These are phyloP conservation scores for Mortierella sp. DNA, from an alignment of 371 early-diverging fungal genomes.

Conservation along the genomic window DNA sequence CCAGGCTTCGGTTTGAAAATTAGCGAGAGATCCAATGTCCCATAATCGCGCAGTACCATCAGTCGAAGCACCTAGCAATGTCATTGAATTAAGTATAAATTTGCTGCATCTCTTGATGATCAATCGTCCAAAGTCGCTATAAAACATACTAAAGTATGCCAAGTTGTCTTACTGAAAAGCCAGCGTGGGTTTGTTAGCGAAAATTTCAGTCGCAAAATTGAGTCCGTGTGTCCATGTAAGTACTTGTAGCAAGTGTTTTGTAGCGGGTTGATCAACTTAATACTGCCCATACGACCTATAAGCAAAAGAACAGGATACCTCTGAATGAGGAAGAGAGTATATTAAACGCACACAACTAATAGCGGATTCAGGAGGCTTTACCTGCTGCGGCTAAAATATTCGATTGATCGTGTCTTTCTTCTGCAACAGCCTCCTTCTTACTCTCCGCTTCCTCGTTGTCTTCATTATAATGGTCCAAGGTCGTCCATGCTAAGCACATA, in stretches of 20 bases:
- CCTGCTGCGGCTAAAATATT: conserved; percentile 68
- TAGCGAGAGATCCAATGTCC: conserved; percentile 64
- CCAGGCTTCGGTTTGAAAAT: conserved; percentile 35
- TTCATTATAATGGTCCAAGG: conserved; percentile 24
- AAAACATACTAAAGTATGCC: not conserved
- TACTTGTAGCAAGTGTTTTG: conserved; percentile 69
- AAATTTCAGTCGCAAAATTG: conserved; percentile 61
- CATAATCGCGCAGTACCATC: conserved; percentile 69
- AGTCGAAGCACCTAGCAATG: conserved; percentile 60
- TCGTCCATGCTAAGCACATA: conserved; percentile 69
- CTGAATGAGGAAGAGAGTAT: not conserved
- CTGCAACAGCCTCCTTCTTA: not conserved
- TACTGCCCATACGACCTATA: conserved; percentile 64
- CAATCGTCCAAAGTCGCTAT: too few relatives aligned
- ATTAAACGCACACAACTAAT: not conserved
- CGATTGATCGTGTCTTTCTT: conserved; percentile 38
- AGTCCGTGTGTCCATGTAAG: conserved; percentile 64
- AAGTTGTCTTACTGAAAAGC: conserved; percentile 62
- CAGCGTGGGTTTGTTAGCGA: conserved; percentile 63
- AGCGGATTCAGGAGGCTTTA: not conserved
- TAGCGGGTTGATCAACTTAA: conserved; percentile 67
- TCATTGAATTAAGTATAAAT: not conserved
- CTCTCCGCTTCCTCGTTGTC: not conserved
- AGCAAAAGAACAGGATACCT: not conserved
- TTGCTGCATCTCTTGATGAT: too few relatives aligned